Percentiles rank a stretch among this genome's conserved stretches.
Conservation (phyloP, 257 asterid species). For the Nicotiana knightiana region DNA sequence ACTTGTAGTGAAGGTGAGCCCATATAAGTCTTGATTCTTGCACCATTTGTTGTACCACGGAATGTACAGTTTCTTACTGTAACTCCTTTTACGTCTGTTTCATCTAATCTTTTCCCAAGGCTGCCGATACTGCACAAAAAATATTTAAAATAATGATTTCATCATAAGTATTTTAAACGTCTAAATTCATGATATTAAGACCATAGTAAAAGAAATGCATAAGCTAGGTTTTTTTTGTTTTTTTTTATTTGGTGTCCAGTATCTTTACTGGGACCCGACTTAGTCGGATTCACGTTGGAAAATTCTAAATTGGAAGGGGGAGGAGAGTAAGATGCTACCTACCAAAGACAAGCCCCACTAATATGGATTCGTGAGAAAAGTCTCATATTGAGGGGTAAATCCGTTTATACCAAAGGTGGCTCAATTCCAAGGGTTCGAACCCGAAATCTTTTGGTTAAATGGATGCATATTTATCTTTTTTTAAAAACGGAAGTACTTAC, state of each 20-base stretch:
- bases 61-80: slow-evolving; percentile 45
- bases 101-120: slow-evolving; percentile 52
- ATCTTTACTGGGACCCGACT: too few species aligned
- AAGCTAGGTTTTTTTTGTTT: too few species aligned
- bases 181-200: neutral
- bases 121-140: slow-evolving; percentile 54
- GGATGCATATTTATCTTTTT: too few species aligned
- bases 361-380: accelerated
- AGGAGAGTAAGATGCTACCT: too few species aligned
- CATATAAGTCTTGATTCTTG: slow-evolving; percentile 63
- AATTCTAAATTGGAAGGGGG: too few species aligned
- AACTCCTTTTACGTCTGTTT: slow-evolving; percentile 31
- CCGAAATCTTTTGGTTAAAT: too few species aligned
- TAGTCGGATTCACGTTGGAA: too few species aligned
- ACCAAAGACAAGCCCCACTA: too few species aligned
- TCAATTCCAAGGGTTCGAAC: too few species aligned
- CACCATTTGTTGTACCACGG: slow-evolving; percentile 61
- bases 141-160: neutral
- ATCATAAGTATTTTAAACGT: neutral
- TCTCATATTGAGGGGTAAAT: too few species aligned
- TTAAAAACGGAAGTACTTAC: accelerated
- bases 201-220: neutral
- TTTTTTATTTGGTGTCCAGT: too few species aligned
- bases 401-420: too few species aligned
- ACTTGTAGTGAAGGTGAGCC: slow-evolving; percentile 34